Conservation (phyloP, 148 eudicot genomes). For the Vaccinium myrtillus region DNA sequence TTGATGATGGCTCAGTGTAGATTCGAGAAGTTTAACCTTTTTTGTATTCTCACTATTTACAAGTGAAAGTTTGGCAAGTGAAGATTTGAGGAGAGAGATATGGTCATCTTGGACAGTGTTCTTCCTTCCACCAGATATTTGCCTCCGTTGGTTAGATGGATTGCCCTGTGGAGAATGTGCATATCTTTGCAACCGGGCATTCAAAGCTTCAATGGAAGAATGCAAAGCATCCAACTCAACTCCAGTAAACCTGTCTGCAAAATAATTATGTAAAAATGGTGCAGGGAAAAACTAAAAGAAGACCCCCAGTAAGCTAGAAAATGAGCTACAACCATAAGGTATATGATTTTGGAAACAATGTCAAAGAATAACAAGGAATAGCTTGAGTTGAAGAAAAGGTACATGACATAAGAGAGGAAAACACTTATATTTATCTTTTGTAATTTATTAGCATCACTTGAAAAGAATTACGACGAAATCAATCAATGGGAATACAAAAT, state of each 20-base stretch:
- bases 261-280: background rate
- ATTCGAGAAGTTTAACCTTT: constrained; percentile 78
- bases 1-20: constrained; percentile 49
- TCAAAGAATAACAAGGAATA: background rate
- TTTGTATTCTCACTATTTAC: constrained; percentile 74
- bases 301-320: constrained; percentile 4
- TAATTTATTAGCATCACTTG: background rate
- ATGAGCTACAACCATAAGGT: background rate
- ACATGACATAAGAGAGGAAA: background rate
- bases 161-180: constrained; percentile 38
- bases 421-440: background rate
- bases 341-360: background rate
- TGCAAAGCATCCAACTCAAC: constrained; percentile 84
- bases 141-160: constrained; percentile 35
- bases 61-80: constrained; percentile 76
- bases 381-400: background rate
- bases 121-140: constrained; percentile 34
- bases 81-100: constrained; percentile 58
- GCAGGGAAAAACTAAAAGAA: background rate
- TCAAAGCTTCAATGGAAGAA: constrained; percentile 78
- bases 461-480: background rate
- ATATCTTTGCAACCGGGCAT: constrained; percentile 66
- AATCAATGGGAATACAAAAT: background rate
- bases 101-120: constrained; percentile 40
- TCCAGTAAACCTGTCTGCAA: constrained; percentile 70